Evolutionary conservation across 768 basidiomycete species (phyloP).

Genomic region (Boletellus emodensis): DNA sequence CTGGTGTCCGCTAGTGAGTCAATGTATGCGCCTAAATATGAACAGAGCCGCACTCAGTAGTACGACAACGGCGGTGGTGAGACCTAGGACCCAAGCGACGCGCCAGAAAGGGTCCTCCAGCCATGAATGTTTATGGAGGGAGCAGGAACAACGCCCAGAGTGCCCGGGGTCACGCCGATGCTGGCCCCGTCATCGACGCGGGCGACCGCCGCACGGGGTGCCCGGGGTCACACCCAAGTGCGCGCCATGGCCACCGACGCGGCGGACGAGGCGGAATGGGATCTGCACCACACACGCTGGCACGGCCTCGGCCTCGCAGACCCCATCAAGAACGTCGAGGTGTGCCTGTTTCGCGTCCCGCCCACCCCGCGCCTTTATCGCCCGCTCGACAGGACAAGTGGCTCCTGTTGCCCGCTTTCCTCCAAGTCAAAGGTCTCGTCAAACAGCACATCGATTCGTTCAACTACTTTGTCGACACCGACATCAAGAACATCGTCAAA

Average conservation of each 20-base stretch:
- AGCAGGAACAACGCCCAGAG: background rate
- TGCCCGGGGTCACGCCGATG: background rate
- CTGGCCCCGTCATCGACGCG: no score
- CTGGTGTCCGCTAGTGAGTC: no score
- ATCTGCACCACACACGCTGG: constrained; percentile 56
- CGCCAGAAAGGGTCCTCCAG: no score
- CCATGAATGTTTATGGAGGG: no score
- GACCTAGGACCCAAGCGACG: no score
- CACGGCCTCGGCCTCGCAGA: constrained; percentile 79
- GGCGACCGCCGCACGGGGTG: no score
- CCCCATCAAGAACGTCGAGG: constrained; percentile 88
- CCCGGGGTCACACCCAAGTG: no score
- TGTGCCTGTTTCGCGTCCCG: constrained; percentile 34
- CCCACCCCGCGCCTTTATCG: constrained; percentile 2
- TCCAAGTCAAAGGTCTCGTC: constrained; percentile 96
- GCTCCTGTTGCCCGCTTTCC: constrained; percentile 92
- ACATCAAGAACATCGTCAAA: constrained; percentile 94
- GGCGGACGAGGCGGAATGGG: constrained; percentile 55
- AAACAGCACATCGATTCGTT: constrained; percentile 99
- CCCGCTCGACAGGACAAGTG: constrained; percentile 80
- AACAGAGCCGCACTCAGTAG: no score
- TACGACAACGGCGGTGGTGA: no score
- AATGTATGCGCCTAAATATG: no score
- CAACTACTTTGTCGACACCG: constrained; percentile 97
- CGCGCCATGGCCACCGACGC: constrained; percentile 7